phyloP scores from a whole-genome alignment of 164 flowering plant species.

The Chloranthus sessilifolius region DNA sequence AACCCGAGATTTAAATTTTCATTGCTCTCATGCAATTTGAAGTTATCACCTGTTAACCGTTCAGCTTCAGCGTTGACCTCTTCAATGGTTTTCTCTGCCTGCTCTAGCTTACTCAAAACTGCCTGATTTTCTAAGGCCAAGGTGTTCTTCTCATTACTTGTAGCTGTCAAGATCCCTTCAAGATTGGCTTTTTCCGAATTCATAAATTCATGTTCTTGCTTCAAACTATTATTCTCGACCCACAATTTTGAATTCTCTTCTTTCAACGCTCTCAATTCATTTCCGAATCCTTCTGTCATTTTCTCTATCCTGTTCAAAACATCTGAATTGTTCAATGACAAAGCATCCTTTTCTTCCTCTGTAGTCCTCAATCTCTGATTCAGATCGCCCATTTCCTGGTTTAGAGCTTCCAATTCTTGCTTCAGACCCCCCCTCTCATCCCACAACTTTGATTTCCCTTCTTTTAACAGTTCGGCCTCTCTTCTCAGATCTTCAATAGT shows the following conservation, averaged over 20 bases:
- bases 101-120: constrained; percentile 27
- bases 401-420: constrained; percentile 31
- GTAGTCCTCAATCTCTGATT: constrained; percentile 23
- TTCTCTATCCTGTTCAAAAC: constrained; percentile 29
- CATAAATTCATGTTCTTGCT: constrained; percentile 26
- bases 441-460: constrained; percentile 16
- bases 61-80: constrained; percentile 24
- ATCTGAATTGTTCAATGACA: constrained; percentile 23
- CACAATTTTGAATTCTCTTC: constrained; percentile 24
- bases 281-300: constrained; percentile 27
- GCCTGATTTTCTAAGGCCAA: constrained; percentile 24
- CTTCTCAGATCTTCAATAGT: constrained; percentile 28
- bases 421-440: constrained; percentile 7
- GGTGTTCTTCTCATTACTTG: constrained; percentile 30
- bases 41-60: constrained; percentile 30
- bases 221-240: constrained; percentile 32
- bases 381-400: background rate
- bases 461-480: constrained; percentile 28
- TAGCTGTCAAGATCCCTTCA: constrained; percentile 36
- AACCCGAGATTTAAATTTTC: constrained; percentile 13
- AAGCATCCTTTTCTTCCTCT: constrained; percentile 36
- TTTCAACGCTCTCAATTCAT: constrained; percentile 31
- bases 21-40: background rate
- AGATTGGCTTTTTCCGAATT: constrained; percentile 28
- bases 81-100: constrained; percentile 32